Evolutionary conservation across 148 eudicot genomes (phyloP).

Genomic region (Mesembryanthemum crystallinum): DNA sequence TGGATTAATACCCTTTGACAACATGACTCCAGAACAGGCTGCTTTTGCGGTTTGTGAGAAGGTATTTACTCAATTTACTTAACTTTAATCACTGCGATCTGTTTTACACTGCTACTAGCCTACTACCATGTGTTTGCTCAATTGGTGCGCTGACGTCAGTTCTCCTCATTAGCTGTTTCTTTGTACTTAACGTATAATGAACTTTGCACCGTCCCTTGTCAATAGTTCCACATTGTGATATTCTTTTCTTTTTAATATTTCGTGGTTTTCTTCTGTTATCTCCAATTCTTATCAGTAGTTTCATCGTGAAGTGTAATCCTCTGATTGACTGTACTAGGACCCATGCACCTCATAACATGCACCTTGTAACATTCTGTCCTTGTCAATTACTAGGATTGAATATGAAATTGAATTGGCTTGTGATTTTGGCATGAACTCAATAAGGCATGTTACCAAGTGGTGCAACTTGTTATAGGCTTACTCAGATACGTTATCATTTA

Average conservation of each 20-base stretch:
- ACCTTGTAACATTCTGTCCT: not conserved
- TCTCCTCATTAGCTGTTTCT: not conserved
- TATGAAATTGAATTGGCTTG: too few species aligned
- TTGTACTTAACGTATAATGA: too few species aligned
- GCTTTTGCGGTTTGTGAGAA: constrained; percentile 98
- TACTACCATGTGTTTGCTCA: not conserved
- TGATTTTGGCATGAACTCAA: not conserved
- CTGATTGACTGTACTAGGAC: too few species aligned
- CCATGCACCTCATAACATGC: not conserved
- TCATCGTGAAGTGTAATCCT: not conserved
- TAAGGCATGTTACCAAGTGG: constrained; percentile 1
- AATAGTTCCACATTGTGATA: too few species aligned
- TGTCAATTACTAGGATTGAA: not conserved
- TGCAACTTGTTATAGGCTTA: too few species aligned
- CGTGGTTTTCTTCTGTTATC: not conserved
- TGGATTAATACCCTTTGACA: constrained; percentile 79
- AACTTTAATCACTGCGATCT: not conserved
- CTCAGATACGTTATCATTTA: too few species aligned
- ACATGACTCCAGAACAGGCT: constrained; percentile 99
- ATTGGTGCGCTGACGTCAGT: not conserved
- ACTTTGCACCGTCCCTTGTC: not conserved
- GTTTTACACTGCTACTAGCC: too few species aligned
- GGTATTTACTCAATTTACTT: constrained; percentile 40
- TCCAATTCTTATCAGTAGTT: not conserved
- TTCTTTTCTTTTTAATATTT: not conserved